Evolutionary conservation across 345 rosid species (phyloP).

Genomic region (Raphanus raphanistrum): DNA sequence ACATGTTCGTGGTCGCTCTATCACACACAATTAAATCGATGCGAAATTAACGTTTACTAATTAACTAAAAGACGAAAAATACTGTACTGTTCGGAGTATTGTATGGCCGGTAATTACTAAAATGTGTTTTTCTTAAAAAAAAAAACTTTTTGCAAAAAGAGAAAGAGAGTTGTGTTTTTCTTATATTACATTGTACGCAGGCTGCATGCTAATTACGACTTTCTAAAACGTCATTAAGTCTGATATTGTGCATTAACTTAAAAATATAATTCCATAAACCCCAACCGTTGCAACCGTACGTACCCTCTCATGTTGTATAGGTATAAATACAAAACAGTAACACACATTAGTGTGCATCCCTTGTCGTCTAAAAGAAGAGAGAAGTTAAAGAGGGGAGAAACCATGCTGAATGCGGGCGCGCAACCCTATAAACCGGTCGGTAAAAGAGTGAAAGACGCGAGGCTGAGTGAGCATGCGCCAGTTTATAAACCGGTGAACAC

Average conservation of each 20-base stretch:
- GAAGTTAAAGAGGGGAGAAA: neutral
- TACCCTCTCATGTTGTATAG: neutral
- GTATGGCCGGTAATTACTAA: neutral
- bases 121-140: neutral
- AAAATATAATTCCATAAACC: neutral
- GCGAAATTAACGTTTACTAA: neutral
- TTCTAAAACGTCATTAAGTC: neutral
- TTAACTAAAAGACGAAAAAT: neutral
- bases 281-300: conserved; percentile 4
- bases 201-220: neutral
- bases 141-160: neutral
- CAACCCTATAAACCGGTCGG: neutral
- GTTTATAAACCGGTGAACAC: neutral
- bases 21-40: neutral
- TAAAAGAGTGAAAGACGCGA: neutral
- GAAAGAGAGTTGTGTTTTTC: neutral
- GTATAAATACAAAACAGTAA: neutral
- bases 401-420: neutral
- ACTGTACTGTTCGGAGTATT: neutral
- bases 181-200: neutral
- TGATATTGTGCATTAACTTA: neutral
- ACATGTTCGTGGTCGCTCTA: conserved; percentile 14
- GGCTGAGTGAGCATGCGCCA: neutral
- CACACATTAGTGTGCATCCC: neutral
- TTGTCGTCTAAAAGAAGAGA: neutral